These are phyloP conservation scores for Globisporangium perplexum DNA, from an alignment of 352 stramenopile genomes.

Conservation along the genomic window DNA sequence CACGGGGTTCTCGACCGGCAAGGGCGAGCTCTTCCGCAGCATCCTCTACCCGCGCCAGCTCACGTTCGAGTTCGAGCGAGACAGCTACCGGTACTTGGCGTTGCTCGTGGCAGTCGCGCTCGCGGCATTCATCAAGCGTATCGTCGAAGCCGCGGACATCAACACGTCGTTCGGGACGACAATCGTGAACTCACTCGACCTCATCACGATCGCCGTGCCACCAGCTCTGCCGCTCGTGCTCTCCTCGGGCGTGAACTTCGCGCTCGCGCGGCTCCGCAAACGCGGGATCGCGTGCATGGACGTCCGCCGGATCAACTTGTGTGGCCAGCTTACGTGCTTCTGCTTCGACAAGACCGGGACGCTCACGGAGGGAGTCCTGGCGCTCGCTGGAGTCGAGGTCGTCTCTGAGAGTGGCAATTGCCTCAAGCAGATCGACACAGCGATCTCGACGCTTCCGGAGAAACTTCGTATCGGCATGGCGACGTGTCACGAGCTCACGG, in stretches of 20 bases:
- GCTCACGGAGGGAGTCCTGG: constrained; percentile 58
- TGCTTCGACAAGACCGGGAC: constrained; percentile 84
- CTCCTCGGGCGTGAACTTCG: constrained; percentile 48
- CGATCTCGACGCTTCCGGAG: constrained; percentile 13
- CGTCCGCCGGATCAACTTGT: constrained; percentile 55
- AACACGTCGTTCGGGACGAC: constrained; percentile 20
- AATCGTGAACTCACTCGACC: constrained; percentile 32
- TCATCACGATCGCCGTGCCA: constrained; percentile 56
- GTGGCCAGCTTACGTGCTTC: constrained; percentile 63
- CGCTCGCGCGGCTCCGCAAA: constrained; percentile 36
- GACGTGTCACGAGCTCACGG: constrained; percentile 38
- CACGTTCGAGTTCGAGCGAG: constrained; percentile 54
- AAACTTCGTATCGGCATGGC: constrained; percentile 28
- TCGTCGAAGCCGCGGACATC: constrained; percentile 23
- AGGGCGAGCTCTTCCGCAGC: constrained; percentile 58
- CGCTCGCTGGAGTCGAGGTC: constrained; percentile 27
- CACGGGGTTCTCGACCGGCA: constrained; percentile 61
- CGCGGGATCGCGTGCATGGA: constrained; percentile 63
- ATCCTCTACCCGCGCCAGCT: constrained; percentile 53
- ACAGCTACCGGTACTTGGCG: constrained; percentile 55
- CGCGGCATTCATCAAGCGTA: constrained; percentile 40
- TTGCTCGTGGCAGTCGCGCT: constrained; percentile 40
- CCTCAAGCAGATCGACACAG: not conserved
- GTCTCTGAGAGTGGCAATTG: constrained; percentile 1
- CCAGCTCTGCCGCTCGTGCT: constrained; percentile 53